phyloP scores from a whole-genome alignment of 148 eudicot genomes.

The Hydrangea macrophylla region DNA sequence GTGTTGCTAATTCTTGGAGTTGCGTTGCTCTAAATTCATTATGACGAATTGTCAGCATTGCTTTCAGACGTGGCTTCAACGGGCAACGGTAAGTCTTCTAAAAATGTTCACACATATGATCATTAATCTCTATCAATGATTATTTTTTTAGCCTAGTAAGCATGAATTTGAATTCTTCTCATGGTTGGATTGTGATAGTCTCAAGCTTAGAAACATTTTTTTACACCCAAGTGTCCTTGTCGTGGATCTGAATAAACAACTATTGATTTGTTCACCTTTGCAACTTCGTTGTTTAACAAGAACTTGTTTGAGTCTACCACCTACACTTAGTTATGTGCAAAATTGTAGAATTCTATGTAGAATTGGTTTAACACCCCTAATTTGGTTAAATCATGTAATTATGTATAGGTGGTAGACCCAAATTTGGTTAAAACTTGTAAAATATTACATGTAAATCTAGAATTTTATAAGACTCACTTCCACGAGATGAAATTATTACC shows the following conservation, averaged over 20 bases:
- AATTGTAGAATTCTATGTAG: too few species aligned
- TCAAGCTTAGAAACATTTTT: conserved; percentile 1
- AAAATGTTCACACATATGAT: background rate
- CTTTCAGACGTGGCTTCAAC: background rate
- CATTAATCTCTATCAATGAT: background rate
- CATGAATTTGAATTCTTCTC: background rate
- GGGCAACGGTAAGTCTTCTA: conserved; percentile 8
- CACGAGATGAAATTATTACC: too few species aligned
- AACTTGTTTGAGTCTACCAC: too few species aligned
- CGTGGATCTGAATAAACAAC: conserved; percentile 4
- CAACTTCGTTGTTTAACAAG: background rate
- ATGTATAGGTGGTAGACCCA: too few species aligned
- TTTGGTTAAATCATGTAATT: too few species aligned
- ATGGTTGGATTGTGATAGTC: background rate
- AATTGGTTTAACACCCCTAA: too few species aligned
- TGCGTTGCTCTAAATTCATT: background rate
- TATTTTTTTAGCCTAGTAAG: background rate
- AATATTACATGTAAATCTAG: too few species aligned
- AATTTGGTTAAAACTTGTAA: too few species aligned
- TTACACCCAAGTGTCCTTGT: background rate
- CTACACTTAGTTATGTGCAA: too few species aligned
- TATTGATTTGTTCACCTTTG: background rate
- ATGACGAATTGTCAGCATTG: background rate
- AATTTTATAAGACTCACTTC: too few species aligned
- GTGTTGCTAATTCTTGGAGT: background rate